These are phyloP conservation scores for Myriosclerotinia scirpicola DNA, from an alignment of 2,329 filamentous ascomycete species.

Conservation along the genomic window DNA sequence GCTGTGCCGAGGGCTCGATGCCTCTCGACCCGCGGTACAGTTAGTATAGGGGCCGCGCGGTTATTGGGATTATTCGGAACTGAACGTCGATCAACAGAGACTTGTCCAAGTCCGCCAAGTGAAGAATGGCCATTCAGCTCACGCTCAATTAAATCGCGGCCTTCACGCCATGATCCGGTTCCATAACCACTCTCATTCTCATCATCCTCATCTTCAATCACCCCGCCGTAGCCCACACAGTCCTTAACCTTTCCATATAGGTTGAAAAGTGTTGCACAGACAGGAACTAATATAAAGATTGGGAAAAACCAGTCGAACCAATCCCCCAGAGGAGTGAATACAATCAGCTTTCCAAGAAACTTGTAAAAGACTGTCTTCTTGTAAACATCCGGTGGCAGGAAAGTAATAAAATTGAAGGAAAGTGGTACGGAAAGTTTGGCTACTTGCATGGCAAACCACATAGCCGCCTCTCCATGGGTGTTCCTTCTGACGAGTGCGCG, in stretches of 20 bases:
- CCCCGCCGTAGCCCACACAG: slow-evolving; percentile 70
- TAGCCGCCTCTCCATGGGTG: slow-evolving; percentile 88
- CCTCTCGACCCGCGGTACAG: slow-evolving; percentile 38
- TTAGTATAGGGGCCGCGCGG: slow-evolving; percentile 32
- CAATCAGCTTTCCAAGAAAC: slow-evolving; percentile 81
- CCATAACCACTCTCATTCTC: slow-evolving; percentile 66
- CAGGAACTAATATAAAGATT: slow-evolving; percentile 80
- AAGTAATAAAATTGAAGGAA: slow-evolving; percentile 94
- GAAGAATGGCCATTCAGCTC: slow-evolving; percentile 69
- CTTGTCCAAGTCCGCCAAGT: slow-evolving; percentile 46
- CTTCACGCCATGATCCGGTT: slow-evolving; percentile 86
- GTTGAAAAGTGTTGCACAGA: slow-evolving; percentile 82
- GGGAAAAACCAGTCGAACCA: slow-evolving; percentile 91
- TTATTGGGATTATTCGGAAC: slow-evolving; percentile 38
- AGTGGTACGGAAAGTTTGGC: slow-evolving; percentile 90
- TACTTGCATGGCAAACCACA: slow-evolving; percentile 93
- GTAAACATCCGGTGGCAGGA: slow-evolving; percentile 72
- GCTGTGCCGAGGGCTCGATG: slow-evolving; percentile 39
- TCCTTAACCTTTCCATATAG: slow-evolving; percentile 80
- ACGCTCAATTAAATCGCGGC: slow-evolving; percentile 83
- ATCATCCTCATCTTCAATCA: slow-evolving; percentile 73
- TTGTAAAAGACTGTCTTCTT: slow-evolving; percentile 78
- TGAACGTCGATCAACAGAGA: slow-evolving; percentile 27
- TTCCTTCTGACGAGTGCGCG: slow-evolving; percentile 86
- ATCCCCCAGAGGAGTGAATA: slow-evolving; percentile 76